Conservation (phyloP, 164 flowering plant species). For the Hamamelis virginiana region DNA sequence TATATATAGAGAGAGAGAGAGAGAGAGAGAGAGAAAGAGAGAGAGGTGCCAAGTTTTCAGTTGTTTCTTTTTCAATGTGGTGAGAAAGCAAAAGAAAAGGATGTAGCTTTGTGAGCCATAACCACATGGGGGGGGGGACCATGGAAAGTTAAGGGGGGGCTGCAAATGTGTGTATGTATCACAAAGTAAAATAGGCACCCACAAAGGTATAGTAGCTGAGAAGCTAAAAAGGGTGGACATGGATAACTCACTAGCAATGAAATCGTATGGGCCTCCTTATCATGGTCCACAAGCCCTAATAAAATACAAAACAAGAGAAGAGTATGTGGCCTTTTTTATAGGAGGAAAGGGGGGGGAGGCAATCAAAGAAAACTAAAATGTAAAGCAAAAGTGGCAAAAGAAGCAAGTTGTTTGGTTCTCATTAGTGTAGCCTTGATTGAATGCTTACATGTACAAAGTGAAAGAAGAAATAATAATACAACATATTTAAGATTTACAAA, state of each 20-base stretch:
- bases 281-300: not conserved
- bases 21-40: too few relatives aligned
- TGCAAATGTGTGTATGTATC: constrained; percentile 1
- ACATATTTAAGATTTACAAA: too few relatives aligned
- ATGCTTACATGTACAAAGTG: too few relatives aligned
- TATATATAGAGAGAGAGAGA: too few relatives aligned
- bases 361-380: not conserved
- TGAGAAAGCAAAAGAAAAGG: not conserved
- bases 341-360: too few relatives aligned
- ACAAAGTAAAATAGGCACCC: not conserved
- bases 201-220: not conserved
- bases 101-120: not conserved
- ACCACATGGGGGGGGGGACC: constrained; percentile 13
- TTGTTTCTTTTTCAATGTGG: not conserved
- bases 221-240: constrained; percentile 1
- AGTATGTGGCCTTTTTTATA: not conserved
- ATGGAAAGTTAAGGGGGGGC: constrained; percentile 7
- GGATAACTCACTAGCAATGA: not conserved
- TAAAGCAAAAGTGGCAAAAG: not conserved
- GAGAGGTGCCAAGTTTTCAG: too few relatives aligned
- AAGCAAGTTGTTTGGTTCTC: constrained; percentile 1
- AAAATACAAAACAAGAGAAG: not conserved
- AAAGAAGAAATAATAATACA: too few relatives aligned
- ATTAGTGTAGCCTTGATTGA: not conserved
- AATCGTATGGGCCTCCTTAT: not conserved